Conservation (phyloP, 225 moss, liverwort and hornwort species). For the Thuidium tamariscinum region DNA sequence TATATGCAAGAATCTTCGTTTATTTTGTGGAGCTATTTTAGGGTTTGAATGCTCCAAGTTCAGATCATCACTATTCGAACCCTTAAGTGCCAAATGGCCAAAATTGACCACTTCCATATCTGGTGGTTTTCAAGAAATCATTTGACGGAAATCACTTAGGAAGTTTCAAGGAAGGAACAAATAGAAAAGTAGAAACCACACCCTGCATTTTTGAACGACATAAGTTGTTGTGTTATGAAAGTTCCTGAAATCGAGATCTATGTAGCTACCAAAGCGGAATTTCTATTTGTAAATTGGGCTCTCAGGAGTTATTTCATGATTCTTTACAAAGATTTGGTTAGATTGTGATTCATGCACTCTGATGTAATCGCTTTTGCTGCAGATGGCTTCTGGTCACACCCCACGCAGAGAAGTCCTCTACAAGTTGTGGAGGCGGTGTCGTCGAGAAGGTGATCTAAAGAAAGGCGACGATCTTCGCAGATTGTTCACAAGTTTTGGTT, state of each 20-base stretch:
- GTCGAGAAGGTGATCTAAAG: slow-evolving; percentile 32
- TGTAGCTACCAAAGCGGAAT: background rate
- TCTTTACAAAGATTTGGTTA: background rate
- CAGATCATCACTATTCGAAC: background rate
- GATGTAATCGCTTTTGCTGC: background rate
- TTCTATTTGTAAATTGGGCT: background rate
- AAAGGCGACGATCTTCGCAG: slow-evolving; percentile 1
- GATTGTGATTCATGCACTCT: background rate
- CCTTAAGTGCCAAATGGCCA: background rate
- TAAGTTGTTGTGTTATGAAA: background rate
- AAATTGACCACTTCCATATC: background rate
- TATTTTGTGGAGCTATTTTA: background rate
- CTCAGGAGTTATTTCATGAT: background rate
- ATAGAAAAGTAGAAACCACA: background rate
- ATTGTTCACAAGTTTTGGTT: slow-evolving; percentile 25
- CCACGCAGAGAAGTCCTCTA: slow-evolving; percentile 28
- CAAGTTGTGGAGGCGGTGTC: slow-evolving; percentile 59
- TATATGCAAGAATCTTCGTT: background rate
- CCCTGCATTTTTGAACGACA: background rate
- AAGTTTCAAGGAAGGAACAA: background rate
- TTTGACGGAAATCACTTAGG: background rate
- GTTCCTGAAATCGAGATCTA: background rate
- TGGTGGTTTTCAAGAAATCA: background rate
- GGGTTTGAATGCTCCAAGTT: background rate
- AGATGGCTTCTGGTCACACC: slow-evolving; percentile 37